These are phyloP conservation scores for Aspergillus leporis DNA, from an alignment of 495 filamentous ascomycete species.

Conservation along the genomic window DNA sequence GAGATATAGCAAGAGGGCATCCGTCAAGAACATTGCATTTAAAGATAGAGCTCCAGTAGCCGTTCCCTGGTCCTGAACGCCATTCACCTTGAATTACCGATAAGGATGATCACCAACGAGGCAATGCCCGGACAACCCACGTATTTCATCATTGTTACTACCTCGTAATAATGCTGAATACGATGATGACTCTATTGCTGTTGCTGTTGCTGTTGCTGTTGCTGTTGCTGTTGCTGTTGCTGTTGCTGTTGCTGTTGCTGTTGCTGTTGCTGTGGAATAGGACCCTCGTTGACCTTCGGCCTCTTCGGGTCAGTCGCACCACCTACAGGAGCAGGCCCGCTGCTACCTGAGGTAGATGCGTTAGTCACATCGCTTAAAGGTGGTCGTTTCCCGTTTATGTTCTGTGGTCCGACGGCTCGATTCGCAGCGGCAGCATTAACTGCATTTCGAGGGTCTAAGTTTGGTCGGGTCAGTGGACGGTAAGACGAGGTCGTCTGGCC, in stretches of 20 bases:
- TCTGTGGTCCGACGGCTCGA: constrained; percentile 31
- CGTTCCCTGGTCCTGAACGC: background rate
- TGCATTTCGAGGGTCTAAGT: constrained; percentile 29
- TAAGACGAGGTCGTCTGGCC: constrained; percentile 44
- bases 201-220: no score
- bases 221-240: constrained; percentile 5
- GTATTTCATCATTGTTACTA: background rate
- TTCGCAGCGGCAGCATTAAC: constrained; percentile 20
- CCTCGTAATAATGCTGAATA: background rate
- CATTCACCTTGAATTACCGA: background rate
- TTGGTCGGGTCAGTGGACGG: constrained; percentile 46
- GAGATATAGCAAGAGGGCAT: background rate
- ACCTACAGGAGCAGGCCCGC: constrained; percentile 22
- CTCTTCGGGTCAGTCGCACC: constrained; percentile 40
- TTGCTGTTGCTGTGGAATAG: constrained; percentile 9
- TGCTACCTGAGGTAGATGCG: constrained; percentile 26
- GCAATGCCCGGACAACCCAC: background rate
- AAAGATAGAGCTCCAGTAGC: background rate
- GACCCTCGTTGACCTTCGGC: constrained; percentile 15
- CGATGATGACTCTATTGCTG: background rate
- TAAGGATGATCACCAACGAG: background rate
- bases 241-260: constrained; percentile 7
- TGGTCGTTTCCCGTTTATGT: constrained; percentile 45
- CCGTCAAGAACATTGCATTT: background rate
- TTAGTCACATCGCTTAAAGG: constrained; percentile 55